Percentiles rank a stretch among this genome's conserved stretches.
Conservation (phyloP, 805 yeast genomes). For the Kazachstania africana region DNA sequence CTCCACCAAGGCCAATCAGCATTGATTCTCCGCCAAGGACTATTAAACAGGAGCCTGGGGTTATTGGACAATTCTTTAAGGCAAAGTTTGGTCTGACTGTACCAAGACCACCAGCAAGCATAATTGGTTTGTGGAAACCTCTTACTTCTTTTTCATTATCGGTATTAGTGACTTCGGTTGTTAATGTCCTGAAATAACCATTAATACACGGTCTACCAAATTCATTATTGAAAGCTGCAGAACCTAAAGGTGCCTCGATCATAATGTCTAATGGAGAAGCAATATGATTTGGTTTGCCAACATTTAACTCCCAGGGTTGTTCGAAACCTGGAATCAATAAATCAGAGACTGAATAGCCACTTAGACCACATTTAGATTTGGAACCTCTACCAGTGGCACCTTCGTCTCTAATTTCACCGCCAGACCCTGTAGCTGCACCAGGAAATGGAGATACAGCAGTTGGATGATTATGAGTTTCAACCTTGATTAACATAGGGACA, state of each 20-base stretch:
- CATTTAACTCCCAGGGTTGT: constrained; percentile 91
- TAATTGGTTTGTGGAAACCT: constrained; percentile 97
- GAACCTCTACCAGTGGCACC: constrained; percentile 99
- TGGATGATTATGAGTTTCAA: constrained; percentile 98
- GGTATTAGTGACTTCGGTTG: constrained; percentile 57
- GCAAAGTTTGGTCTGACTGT: constrained; percentile 90
- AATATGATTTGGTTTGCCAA: constrained; percentile 88
- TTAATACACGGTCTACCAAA: constrained; percentile 96
- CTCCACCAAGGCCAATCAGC: constrained; percentile 98
- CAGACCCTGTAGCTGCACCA: constrained; percentile 99
- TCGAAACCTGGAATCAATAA: constrained; percentile 69
- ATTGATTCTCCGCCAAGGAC: constrained; percentile 96
- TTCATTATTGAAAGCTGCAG: constrained; percentile 97
- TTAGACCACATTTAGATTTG: constrained; percentile 87
- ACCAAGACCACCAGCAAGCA: constrained; percentile 99
- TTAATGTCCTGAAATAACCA: constrained; percentile 93
- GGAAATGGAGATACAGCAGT: constrained; percentile 98
- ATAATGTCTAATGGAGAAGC: constrained; percentile 88
- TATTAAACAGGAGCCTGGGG: constrained; percentile 83
- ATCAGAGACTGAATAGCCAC: constrained; percentile 90
- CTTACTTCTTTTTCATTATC: constrained; percentile 63
- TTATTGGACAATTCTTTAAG: constrained; percentile 72
- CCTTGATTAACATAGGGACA: constrained; percentile 86
- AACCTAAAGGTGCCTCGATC: constrained; percentile 95
- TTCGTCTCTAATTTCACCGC: constrained; percentile 99